Conservation (phyloP, 2,329 filamentous ascomycete genomes). For the Dothideomycetes sp. region DNA sequence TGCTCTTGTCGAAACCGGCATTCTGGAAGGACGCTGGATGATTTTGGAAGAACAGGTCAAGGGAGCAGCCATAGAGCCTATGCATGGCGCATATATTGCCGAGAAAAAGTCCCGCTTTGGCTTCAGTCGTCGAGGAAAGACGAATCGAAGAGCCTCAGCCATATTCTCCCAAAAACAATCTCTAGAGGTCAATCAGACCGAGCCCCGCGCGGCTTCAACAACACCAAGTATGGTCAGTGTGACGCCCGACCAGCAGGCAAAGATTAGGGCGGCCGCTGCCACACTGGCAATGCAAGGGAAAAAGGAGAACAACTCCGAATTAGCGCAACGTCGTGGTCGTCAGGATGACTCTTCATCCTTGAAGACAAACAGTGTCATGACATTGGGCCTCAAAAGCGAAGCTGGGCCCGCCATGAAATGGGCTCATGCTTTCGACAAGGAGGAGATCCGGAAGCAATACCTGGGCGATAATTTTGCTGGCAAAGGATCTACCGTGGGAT, state of each 20-base stretch:
- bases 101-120: conserved; percentile 94
- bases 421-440: conserved; percentile 91
- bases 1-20: conserved; percentile 80
- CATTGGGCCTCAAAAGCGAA: conserved; percentile 77
- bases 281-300: conserved; percentile 65
- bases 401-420: conserved; percentile 93
- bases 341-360: conserved; percentile 44
- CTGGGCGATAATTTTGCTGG: conserved; percentile 65
- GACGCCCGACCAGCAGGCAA: conserved; percentile 82
- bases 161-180: conserved; percentile 27
- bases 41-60: conserved; percentile 95
- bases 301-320: conserved; percentile 42
- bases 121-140: conserved; percentile 61
- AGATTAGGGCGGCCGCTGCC: conserved; percentile 83
- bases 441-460: conserved; percentile 77
- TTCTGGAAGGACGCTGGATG: conserved; percentile 75
- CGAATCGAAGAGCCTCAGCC: conserved; percentile 61
- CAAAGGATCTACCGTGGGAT: conserved; percentile 46
- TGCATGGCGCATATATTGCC: conserved; percentile 78
- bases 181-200: conserved; percentile 27
- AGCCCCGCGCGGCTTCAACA: conserved; percentile 37
- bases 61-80: conserved; percentile 76
- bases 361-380: conserved; percentile 86
- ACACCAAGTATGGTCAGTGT: conserved; percentile 72
- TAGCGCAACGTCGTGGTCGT: conserved; percentile 46